Evolutionary conservation across 108 stramenopile species (phyloP), one percentile per base, ranked within the genome.

Genomic region (Skeletonema marinoi): DNA sequence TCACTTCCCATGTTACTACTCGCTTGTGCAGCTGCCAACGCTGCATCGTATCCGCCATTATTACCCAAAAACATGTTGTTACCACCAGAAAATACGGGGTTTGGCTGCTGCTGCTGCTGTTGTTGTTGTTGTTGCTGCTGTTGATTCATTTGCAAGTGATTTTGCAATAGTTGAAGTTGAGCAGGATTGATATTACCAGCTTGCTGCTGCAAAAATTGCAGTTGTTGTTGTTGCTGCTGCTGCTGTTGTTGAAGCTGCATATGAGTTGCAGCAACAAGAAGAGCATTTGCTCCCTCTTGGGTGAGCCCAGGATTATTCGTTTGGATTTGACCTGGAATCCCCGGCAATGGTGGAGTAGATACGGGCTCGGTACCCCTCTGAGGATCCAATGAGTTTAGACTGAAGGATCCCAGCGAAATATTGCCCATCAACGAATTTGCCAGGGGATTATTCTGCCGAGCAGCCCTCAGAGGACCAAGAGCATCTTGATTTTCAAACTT

Each of bases 231-330:
- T n/a, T 66, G 72, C 8, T 38, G 62, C 3, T 64, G 60, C 6
- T 60, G 60, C 42, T 78, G 78, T 32, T 72, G 78, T 35, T 67
- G 72, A 25, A 17, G 32, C 13, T 64, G 72, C 48, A 65, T 39
- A 42, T 65, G 72, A 29, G 63, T 39, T 12, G 44, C 71, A 39
- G 62, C 71, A 19, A 44, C 63, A 50, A 65, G 48, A 41, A 73
- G 44, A 8, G 72, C 60, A 73, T 19, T 35, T 32, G 46, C 50
- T 32, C 61, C 60, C 36, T 64, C 54, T 56, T 56, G 54, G 25
- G 54, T 60, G 48, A 46, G 32, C 32, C 33, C 71, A 64, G 61
- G 6, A 33, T 17, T 64, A 48, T 33, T 64, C 21, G 35, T 31
- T 64, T 73, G 61, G 32, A 63, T 73, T 50, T 73, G 72, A 12